phyloP scores from a whole-genome alignment of 225 moss, liverwort and hornwort genomes.

The Asterella californica region DNA sequence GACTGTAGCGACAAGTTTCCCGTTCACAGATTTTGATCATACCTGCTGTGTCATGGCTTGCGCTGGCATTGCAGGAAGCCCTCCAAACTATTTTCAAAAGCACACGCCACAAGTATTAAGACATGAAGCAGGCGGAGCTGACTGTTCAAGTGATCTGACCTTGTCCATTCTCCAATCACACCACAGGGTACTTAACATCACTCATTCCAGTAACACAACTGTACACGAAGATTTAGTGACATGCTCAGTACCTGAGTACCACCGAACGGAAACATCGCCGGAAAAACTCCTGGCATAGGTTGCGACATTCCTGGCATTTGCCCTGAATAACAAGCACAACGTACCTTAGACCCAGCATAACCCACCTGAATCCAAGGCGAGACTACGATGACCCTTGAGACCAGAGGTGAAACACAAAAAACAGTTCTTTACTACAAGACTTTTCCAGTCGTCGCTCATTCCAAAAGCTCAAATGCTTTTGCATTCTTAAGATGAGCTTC shows the following conservation, averaged over 20 bases:
- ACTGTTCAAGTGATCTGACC: not conserved
- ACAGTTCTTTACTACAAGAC: not conserved
- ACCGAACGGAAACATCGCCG: slow-evolving; percentile 94
- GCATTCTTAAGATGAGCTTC: not conserved
- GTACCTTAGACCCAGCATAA: not conserved
- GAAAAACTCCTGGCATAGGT: slow-evolving; percentile 88
- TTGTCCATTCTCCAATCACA: not conserved
- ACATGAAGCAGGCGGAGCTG: not conserved
- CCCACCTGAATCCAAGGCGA: not conserved
- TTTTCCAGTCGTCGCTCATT: not conserved
- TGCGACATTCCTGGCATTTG: slow-evolving; percentile 98
- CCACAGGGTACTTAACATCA: not conserved
- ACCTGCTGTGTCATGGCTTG: slow-evolving; percentile 65
- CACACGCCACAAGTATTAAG: not conserved
- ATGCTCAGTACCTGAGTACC: slow-evolving; percentile 71
- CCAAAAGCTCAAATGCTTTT: not conserved
- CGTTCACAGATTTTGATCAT: not conserved
- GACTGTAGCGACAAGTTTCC: no score
- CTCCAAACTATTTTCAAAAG: slow-evolving; percentile 47
- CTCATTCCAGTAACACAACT: not conserved
- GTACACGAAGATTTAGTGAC: not conserved
- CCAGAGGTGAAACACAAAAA: not conserved
- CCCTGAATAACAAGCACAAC: slow-evolving; percentile 41
- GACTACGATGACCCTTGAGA: not conserved
- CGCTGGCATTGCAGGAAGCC: slow-evolving; percentile 55